Conservation (phyloP, 2,329 filamentous ascomycete species). For the Aschersonia sp. region DNA sequence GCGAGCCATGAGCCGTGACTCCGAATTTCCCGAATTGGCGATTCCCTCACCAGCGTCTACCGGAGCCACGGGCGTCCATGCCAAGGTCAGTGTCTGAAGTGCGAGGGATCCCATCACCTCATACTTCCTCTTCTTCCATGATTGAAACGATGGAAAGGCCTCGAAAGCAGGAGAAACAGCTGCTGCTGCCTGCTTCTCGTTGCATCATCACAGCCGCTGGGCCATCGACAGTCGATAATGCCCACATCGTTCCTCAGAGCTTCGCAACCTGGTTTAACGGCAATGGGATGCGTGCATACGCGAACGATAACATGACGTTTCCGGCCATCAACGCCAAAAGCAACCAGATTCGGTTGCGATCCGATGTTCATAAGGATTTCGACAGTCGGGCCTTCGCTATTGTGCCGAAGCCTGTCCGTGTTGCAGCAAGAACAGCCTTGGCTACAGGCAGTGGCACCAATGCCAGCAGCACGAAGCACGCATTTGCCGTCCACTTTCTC, state of each 20-base stretch:
- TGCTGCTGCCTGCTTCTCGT: not conserved
- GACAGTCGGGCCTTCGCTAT: constrained; percentile 1
- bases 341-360: not conserved
- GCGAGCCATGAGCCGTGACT: not conserved
- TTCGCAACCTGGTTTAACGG: not conserved
- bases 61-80: constrained; percentile 1
- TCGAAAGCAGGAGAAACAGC: too few relatives aligned
- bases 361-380: constrained; percentile 1
- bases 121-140: too few relatives aligned
- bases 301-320: not conserved
- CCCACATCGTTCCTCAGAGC: constrained; percentile 1
- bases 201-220: constrained; percentile 1
- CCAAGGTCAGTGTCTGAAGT: too few relatives aligned
- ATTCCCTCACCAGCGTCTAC: constrained; percentile 2
- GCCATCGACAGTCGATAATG: not conserved
- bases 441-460: not conserved
- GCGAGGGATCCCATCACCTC: too few relatives aligned
- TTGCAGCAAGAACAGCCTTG: not conserved
- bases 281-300: not conserved
- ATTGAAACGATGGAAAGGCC: too few relatives aligned
- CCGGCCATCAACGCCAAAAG: not conserved
- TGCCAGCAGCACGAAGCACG: not conserved
- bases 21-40: constrained; percentile 1
- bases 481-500: constrained; percentile 2
- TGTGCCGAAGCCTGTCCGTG: not conserved